Evolutionary conservation across 2,329 filamentous ascomycete species (phyloP), one percentile per base, ranked within the genome.

Genomic region (Cylindrodendrum hubeiense): DNA sequence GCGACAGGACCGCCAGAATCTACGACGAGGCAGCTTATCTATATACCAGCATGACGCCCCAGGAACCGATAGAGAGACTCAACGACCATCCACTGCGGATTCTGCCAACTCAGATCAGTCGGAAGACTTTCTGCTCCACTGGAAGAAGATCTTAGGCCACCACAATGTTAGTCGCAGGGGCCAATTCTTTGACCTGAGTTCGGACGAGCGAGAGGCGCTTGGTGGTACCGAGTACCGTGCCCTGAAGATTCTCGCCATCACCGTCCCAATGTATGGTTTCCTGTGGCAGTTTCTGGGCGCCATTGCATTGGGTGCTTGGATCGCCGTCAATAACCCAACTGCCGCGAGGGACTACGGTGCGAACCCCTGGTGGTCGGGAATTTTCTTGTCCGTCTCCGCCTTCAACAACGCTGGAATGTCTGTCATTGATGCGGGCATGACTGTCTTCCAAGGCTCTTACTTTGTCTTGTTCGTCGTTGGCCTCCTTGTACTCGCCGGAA

Each of bases 331-430:
- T 66, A 82, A 83, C 46, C 79, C 87, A 1, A 78, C 79, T 9
- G 79, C 83, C 4, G 83, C 88, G 1, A 73, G 78, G 2, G 77
- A 75, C 5, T 91, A 92, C 74, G 87, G 85, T 13, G 83, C 90
- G 58, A 87, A 89, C 63, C 87, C 90, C 34, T 91, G 88, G 87
- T 92, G 90, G 90, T 81, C 89, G 3, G 90, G 90, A 43, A 85
- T 89, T 47, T 93, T 92, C 79, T 89, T 91, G 66, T 88, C 87
- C 2, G 85, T 89, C 5, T 91, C 88, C 19, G 90, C 90, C 0
- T 93, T 92, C 77, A 91, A 91, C 78, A 92, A 92, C 69, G 89
- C 85, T n/a, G 90, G 90, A 43, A 91, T 93, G 89, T 87, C 86
- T 21, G 80, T 92, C 37, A 79, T 92, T 13, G 89, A 92, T 74